Evolutionary conservation across 1,284 basidiomycete genomes (phyloP).

Genomic region (Austroboletus olivaceoglutinosus): DNA sequence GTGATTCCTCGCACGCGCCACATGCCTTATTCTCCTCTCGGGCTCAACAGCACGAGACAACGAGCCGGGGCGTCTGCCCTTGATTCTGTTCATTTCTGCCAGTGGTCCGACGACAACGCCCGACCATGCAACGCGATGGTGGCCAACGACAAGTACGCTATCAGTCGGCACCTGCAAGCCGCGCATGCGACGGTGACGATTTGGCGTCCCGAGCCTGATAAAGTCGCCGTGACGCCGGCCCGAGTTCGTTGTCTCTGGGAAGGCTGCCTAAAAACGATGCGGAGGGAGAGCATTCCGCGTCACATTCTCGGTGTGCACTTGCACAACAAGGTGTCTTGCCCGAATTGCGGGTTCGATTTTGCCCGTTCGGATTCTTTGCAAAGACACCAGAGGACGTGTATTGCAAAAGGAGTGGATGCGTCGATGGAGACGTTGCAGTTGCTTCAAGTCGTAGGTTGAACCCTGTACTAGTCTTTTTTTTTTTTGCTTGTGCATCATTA

Average conservation of each 20-base stretch:
- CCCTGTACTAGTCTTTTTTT: background rate
- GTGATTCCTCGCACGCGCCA: background rate
- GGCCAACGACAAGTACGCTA: slow-evolving; percentile 9
- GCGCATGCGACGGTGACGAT: slow-evolving; percentile 5
- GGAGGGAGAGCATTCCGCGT: slow-evolving; percentile 22
- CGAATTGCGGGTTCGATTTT: slow-evolving; percentile 13
- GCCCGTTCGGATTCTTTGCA: slow-evolving; percentile 26
- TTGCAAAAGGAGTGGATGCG: background rate
- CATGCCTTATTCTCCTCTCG: background rate
- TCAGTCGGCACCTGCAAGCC: slow-evolving; percentile 13
- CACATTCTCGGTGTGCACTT: slow-evolving; percentile 24
- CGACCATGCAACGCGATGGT: background rate
- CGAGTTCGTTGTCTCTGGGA: slow-evolving; percentile 15
- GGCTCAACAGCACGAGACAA: background rate
- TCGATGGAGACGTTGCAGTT: background rate
- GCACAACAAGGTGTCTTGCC: slow-evolving; percentile 20
- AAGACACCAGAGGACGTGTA: slow-evolving; percentile 18
- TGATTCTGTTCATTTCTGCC: background rate
- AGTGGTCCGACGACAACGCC: background rate
- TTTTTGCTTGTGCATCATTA: too few species aligned
- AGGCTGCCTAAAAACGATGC: slow-evolving; percentile 17
- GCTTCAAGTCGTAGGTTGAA: background rate
- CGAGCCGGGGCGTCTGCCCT: background rate
- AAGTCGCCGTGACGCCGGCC: background rate
- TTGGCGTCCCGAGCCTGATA: background rate